Evolutionary conservation across 805 yeast species (phyloP), one percentile per base, ranked within the genome.

Genomic region (Yamadazyma philogaea): DNA sequence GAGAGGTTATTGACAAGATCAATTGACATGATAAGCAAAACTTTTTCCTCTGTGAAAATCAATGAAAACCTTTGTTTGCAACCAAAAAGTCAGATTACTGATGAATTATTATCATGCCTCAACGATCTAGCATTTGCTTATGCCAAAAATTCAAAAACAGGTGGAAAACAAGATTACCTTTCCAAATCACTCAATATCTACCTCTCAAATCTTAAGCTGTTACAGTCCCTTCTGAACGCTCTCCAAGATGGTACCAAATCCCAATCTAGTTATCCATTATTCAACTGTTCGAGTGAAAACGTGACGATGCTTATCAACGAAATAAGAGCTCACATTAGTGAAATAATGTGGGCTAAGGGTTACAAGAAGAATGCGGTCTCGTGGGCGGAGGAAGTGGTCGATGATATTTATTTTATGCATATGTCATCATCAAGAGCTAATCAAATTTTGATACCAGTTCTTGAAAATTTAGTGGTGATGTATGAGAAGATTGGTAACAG

Each of bases 381-480:
- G 2, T 68, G 74, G 74, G 59, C 62, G 12, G 74, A 70, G 47
- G 71, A 70, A 43, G 64, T 68, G 3, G 54, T 70, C 6, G 70
- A 65, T 36, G 64, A 63, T 17, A 53, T 63, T 22, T 69, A 60
- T 47, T 57, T 55, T 42, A 59, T 55, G 39, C 60, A 60, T 48
- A 53, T 57, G 32, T 51, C 56, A 26, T 49, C 58, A 12, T 42
- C 60, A 3, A 52, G 57, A 18, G 63, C 59, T 0, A 54, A 62
- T 3, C 59, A 61, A 2, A 57, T 70, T 14, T 52, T 68, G 30
- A 35, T 50, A 30, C 47, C 51, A 35, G 72, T 64, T 6, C 53
- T 70, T 38, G 39, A 45, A 26, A 68, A 70, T 45, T 52, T 70
- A 41, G 45, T 51, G 15, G 40, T 37, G 3, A 68, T 69, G 74